Conservation (phyloP, 2,329 filamentous ascomycete genomes). For the Claviceps cyperi region DNA sequence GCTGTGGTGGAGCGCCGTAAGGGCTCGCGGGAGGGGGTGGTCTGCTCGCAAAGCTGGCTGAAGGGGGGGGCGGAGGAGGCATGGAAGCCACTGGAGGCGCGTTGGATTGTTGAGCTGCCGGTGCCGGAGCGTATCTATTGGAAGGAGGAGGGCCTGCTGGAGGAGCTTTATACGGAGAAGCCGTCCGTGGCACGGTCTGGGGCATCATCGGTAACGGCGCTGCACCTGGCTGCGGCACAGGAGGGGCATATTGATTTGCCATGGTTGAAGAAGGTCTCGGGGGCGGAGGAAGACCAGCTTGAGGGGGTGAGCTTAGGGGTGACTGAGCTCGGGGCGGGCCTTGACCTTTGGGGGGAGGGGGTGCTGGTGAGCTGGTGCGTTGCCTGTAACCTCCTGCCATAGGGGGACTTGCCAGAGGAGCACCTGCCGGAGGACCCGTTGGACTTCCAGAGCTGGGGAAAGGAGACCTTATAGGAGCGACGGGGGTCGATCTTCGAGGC, state of each 20-base stretch:
- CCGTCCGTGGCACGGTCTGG: conserved; percentile 53
- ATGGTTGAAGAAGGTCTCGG: conserved; percentile 50
- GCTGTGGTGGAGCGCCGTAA: conserved; percentile 31
- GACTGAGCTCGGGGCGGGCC: conserved; percentile 58
- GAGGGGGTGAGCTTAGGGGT: conserved; percentile 41
- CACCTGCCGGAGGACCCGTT: conserved; percentile 20
- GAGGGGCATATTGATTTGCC: conserved; percentile 37
- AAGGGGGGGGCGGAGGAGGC: conserved; percentile 24
- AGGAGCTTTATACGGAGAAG: conserved; percentile 77
- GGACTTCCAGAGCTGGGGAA: conserved; percentile 52
- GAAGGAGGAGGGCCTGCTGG: conserved; percentile 54
- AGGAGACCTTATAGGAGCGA: conserved; percentile 56
- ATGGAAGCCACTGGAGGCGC: conserved; percentile 26
- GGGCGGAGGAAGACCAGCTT: conserved; percentile 37
- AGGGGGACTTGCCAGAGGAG: conserved; percentile 21
- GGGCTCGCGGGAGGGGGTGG: conserved; percentile 29
- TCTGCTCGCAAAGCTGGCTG: conserved; percentile 22
- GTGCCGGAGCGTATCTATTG: conserved; percentile 61
- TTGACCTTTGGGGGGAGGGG: conserved; percentile 63
- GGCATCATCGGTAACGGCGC: conserved; percentile 39
- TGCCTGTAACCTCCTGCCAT: conserved; percentile 41
- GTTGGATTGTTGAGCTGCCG: conserved; percentile 36
- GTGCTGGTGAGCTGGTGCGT: conserved; percentile 58
- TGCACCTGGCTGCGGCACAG: conserved; percentile 48
- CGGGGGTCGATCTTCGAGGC: conserved; percentile 61